Base-by-base conservation (phyloP, 495 filamentous ascomycete genomes). In the Melanomma pulvis-pyrius region DNA sequence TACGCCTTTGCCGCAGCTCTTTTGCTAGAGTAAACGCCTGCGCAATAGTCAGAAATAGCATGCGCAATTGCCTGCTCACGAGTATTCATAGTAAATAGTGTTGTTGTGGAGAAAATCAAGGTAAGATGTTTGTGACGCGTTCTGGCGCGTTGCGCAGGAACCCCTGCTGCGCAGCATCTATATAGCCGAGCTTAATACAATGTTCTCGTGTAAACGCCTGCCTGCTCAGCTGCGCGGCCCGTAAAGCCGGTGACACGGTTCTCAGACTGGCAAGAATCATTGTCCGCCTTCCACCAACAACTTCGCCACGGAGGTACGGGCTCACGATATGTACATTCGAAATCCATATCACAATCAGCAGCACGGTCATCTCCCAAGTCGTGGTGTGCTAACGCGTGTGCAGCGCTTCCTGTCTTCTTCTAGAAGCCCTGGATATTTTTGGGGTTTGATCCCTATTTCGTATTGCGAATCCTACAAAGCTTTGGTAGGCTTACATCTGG, bases 251-350 rank as follows among this genome's bases (percentile, higher is more conserved):
- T 50, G 22, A 11, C 21, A 28, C 19, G 4, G 48, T 25, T 15
- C 48, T n/a, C 48, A 48, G 8, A 19, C 19, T 24, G 48, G 19
- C 22, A 50, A 50, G 25, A 26, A 28, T 4, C 25, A 25, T 28
- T 8, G 25, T 50, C 34, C 34, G 21, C 48, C 48, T 50, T 50
- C 48, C 48, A 50, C 48, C 48, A 50, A 50, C 48, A 50, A 25
- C 48, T 28, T 25, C 48, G 48, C 48, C 39, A 44, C 39, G 17
- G 9, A 44, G 39, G 39, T 24, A 50, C 48, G 11, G 25, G 21
- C 25, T 50, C 22, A 25, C 21, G 34, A n/a, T n/a, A 50, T 50
- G 48, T 19, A 50, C 5, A n/a, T 25, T 50, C 22, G 34, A 26
- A 28, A 24, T 26, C 9, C 25, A 19, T 28, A 24, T 50, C 48